Conservation (phyloP, 306 rosid genomes). For the Trichosanthes truncata region DNA sequence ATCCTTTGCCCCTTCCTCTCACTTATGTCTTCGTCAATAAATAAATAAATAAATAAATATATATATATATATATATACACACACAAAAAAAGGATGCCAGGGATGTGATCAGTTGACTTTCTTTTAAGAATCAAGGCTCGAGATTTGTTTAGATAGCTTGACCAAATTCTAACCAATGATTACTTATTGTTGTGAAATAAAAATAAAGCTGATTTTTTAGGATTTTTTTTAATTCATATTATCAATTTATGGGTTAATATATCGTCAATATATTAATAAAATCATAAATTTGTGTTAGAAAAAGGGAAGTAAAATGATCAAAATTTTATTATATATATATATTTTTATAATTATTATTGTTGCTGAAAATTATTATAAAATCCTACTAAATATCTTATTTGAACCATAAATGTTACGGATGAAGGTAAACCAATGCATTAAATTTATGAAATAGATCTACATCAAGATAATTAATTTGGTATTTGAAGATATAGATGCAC, state of each 20-base stretch:
- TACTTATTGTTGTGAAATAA: too few species aligned
- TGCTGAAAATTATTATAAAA: background rate
- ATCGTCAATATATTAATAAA: background rate
- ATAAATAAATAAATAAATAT: background rate
- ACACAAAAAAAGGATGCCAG: background rate
- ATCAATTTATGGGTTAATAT: background rate
- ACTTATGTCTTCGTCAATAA: too few species aligned
- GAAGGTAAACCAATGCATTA: background rate
- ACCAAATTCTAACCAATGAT: background rate
- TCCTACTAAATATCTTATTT: background rate
- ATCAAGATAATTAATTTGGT: too few species aligned
- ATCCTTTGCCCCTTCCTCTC: too few species aligned
- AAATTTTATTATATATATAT: background rate
- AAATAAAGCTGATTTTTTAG: background rate
- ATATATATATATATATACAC: too few species aligned
- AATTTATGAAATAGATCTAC: too few species aligned
- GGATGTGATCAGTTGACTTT: background rate
- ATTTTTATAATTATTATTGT: background rate
- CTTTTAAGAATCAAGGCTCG: background rate
- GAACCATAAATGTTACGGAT: background rate
- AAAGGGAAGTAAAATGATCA: background rate
- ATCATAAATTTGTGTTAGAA: background rate
- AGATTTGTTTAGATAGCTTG: background rate
- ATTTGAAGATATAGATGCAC: background rate
- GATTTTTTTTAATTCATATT: background rate